phyloP scores from a whole-genome alignment of 2,329 filamentous ascomycete genomes.

The Coleophoma crateriformis region DNA sequence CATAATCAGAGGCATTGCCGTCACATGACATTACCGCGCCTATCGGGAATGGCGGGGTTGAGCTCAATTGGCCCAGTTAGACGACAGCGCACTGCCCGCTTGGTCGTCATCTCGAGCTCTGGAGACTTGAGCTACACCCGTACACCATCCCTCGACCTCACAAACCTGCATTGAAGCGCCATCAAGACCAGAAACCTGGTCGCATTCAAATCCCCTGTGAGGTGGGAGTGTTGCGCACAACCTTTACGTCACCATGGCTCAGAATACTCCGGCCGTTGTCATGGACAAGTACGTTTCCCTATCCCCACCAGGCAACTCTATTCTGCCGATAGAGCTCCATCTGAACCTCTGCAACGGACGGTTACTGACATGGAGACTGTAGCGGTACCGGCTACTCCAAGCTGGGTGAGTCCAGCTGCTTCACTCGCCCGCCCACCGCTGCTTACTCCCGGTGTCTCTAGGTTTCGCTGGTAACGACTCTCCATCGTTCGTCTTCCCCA shows the following conservation, averaged over 20 bases:
- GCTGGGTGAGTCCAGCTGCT: slow-evolving; percentile 63
- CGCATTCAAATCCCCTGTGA: slow-evolving; percentile 20
- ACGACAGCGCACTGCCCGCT: slow-evolving; percentile 10
- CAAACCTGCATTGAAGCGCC: slow-evolving; percentile 9
- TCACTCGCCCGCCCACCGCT: neutral
- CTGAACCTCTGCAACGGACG: neutral
- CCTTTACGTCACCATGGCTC: slow-evolving; percentile 64
- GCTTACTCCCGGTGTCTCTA: slow-evolving; percentile 29
- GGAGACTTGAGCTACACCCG: neutral
- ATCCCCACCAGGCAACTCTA: slow-evolving; percentile 17
- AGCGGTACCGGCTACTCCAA: slow-evolving; percentile 99
- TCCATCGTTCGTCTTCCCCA: slow-evolving; percentile 98
- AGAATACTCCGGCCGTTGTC: slow-evolving; percentile 99
- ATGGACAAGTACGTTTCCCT: slow-evolving; percentile 93
- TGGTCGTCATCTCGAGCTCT: slow-evolving; percentile 12
- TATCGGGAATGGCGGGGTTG: slow-evolving; percentile 1
- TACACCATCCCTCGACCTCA: neutral
- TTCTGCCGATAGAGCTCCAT: slow-evolving; percentile 10
- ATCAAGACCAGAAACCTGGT: neutral
- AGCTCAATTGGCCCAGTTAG: slow-evolving; percentile 8
- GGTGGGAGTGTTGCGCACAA: slow-evolving; percentile 19
- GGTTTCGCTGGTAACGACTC: slow-evolving; percentile 99
- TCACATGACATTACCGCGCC: neutral
- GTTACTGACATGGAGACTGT: slow-evolving; percentile 25
- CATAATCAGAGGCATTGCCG: too few species aligned